Evolutionary conservation across 1,284 basidiomycete genomes (phyloP).

Genomic region (Ustilago lituana): DNA sequence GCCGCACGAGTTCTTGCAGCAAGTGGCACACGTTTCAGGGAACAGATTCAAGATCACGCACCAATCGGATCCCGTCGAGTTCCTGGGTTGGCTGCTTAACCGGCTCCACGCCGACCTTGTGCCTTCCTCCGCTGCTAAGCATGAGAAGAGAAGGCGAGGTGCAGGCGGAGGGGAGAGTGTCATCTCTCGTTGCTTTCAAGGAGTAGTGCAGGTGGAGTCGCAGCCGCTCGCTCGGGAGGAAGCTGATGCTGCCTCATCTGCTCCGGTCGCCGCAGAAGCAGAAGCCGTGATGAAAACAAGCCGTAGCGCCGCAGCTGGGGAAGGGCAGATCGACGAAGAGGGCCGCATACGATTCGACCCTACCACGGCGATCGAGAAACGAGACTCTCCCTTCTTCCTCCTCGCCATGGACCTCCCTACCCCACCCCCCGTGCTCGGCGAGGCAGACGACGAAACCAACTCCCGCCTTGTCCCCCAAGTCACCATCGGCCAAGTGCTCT

Average conservation of each 20-base stretch:
- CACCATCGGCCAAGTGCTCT: conserved; percentile 85
- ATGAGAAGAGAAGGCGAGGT: conserved; percentile 66
- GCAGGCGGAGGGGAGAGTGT: conserved; percentile 68
- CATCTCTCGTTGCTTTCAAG: conserved; percentile 93
- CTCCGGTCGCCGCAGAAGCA: conserved; percentile 11
- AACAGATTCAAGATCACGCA: conserved; percentile 91
- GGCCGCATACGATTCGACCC: conserved; percentile 59
- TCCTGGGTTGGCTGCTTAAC: conserved; percentile 94
- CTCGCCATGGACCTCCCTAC: conserved; percentile 89
- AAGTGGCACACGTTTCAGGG: conserved; percentile 85
- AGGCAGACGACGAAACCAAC: conserved; percentile 79
- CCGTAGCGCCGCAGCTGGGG: not conserved
- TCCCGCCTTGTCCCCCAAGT: conserved; percentile 90
- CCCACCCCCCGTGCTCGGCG: conserved; percentile 92
- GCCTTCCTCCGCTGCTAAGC: conserved; percentile 70
- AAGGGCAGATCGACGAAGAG: conserved; percentile 56
- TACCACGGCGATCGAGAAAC: conserved; percentile 78
- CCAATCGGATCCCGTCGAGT: conserved; percentile 95
- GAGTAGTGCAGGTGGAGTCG: conserved; percentile 88
- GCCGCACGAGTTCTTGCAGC: conserved; percentile 97
- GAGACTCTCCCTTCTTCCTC: conserved; percentile 89
- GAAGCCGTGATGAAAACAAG: conserved; percentile 2
- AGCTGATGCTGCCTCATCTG: not conserved
- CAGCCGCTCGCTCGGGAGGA: conserved; percentile 70
- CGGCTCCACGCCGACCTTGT: conserved; percentile 86